Evolutionary conservation across 2,329 filamentous ascomycete species (phyloP), one percentile per base, ranked within the genome.

Genomic region (Pestalotiopsis fici): DNA sequence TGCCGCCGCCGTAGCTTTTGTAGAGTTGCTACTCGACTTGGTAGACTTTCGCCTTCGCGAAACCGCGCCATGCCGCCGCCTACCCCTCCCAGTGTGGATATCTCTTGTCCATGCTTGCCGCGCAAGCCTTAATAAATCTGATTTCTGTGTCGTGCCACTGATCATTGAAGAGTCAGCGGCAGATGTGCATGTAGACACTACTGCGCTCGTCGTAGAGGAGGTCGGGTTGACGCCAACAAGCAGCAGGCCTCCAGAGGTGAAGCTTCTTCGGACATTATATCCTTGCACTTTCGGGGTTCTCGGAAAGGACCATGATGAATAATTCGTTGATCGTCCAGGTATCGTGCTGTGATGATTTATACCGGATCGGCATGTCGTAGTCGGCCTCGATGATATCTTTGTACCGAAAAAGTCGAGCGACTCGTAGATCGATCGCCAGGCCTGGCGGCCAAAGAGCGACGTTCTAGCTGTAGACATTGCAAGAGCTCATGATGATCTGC

Each of bases 191-290:
- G 79, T 78, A 21, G 78, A 76, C 21, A 80, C 77, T n/a, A 81
- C 78, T 0, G 80, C 74, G 37, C 77, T 76, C 3, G 82, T 76
- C 9, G 81, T 77, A 3, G 79, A 77, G 3, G 79, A 73, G 39
- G 77, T 79, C 25, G 83, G 80, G 66, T 78, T 77, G 39, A 83
- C 72, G 21, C 86, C 83, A 62, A 87, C 74, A 18, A 88, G 82
- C 28, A 89, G 78, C 43, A 88, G 78, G 5, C 87, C 83, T 27
- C 87, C 84, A 1, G 86, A 88, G 39, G 86, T 84, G 73, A 87
- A 86, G 72, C 83, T 85, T 67, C 81, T 83, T 12, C 82, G 83
- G 27, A 83, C 78, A 74, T 84, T 80, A 66, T 78, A 76, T 28
- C 76, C 72, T 67, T 78, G 77, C 59, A 77, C 69, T 71, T 77